A percentile compares a stretch with the other conserved stretches of the same genome.
These are phyloP conservation scores for Calocera cornea DNA, from an alignment of 768 basidiomycete species.

Conservation along the genomic window DNA sequence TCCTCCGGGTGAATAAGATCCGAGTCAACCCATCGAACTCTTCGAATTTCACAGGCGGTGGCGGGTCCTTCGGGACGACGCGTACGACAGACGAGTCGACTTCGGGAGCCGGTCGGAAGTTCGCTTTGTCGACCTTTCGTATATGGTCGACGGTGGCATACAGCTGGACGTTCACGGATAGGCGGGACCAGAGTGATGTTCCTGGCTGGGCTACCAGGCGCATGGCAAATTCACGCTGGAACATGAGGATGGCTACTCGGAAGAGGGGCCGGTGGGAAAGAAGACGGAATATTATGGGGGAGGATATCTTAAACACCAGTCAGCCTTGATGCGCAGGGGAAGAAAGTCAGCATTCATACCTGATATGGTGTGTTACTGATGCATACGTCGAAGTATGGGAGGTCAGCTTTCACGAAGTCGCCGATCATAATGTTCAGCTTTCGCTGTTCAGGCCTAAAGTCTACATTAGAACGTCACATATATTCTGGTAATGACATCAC, in stretches of 20 bases:
- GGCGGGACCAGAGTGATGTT: constrained; percentile 77
- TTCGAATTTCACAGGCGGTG: constrained; percentile 88
- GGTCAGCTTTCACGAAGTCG: constrained; percentile 94
- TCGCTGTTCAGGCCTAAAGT: constrained; percentile 73
- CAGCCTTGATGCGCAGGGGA: background rate
- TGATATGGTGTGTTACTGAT: constrained; percentile 99
- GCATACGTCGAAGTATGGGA: constrained; percentile 98
- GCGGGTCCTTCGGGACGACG: constrained; percentile 82
- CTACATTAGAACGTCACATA: background rate
- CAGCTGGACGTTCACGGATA: constrained; percentile 93
- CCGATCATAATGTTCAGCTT: constrained; percentile 92
- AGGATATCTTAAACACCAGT: constrained; percentile 53
- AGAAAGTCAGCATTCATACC: constrained; percentile 20
- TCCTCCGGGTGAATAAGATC: constrained; percentile 77
- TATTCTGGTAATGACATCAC: constrained; percentile 25
- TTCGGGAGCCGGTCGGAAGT: constrained; percentile 89
- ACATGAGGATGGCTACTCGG: constrained; percentile 95
- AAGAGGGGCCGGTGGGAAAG: constrained; percentile 91
- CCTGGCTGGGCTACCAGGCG: constrained; percentile 78
- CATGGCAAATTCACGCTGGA: constrained; percentile 95
- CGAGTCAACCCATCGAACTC: constrained; percentile 94
- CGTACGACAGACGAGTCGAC: constrained; percentile 91
- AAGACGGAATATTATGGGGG: constrained; percentile 90
- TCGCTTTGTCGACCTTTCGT: constrained; percentile 92
- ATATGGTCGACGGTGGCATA: constrained; percentile 93